A percentile compares a stretch with the other conserved stretches of the same genome.
Evolutionary conservation across 2,329 filamentous ascomycete genomes (phyloP).

Genomic region (Trichoderma sp.): DNA sequence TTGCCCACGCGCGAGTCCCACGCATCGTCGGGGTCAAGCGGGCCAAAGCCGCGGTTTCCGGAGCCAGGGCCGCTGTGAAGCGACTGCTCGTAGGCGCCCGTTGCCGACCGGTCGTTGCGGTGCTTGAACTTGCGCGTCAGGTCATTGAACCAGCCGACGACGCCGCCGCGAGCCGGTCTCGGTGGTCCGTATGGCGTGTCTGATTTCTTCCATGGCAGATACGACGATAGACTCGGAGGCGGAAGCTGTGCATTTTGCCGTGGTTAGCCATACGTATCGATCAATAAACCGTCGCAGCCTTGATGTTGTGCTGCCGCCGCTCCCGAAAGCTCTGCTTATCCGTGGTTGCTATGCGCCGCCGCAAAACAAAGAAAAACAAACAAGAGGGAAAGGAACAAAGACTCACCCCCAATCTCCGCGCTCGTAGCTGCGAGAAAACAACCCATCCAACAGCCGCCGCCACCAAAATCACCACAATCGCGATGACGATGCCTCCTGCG

Average conservation of each 20-base stretch:
- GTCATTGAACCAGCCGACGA: conserved; percentile 71
- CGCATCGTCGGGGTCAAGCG: conserved; percentile 77
- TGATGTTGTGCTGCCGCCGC: conserved; percentile 1
- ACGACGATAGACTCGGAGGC: conserved; percentile 63
- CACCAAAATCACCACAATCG: conserved; percentile 63
- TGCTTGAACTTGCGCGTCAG: conserved; percentile 63
- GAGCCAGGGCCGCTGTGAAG: conserved; percentile 40
- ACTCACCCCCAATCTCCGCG: conserved; percentile 67
- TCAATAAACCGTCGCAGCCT: not conserved
- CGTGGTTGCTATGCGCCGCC: not conserved
- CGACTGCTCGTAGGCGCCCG: conserved; percentile 70
- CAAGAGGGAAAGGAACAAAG: not conserved
- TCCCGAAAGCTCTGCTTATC: not conserved
- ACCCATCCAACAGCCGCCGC: conserved; percentile 63
- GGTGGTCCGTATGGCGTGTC: conserved; percentile 50
- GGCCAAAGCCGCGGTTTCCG: conserved; percentile 59
- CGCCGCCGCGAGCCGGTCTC: conserved; percentile 57
- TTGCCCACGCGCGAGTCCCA: conserved; percentile 80
- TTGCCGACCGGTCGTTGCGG: conserved; percentile 62
- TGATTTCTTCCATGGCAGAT: conserved; percentile 66
- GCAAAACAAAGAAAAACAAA: not conserved
- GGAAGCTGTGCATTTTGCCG: conserved; percentile 54
- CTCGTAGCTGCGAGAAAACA: conserved; percentile 68
- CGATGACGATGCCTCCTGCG: conserved; percentile 68
- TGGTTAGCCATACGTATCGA: not conserved